These are phyloP conservation scores for Calonectria multiphialidica DNA, from an alignment of 2,329 filamentous ascomycete species.

Conservation along the genomic window DNA sequence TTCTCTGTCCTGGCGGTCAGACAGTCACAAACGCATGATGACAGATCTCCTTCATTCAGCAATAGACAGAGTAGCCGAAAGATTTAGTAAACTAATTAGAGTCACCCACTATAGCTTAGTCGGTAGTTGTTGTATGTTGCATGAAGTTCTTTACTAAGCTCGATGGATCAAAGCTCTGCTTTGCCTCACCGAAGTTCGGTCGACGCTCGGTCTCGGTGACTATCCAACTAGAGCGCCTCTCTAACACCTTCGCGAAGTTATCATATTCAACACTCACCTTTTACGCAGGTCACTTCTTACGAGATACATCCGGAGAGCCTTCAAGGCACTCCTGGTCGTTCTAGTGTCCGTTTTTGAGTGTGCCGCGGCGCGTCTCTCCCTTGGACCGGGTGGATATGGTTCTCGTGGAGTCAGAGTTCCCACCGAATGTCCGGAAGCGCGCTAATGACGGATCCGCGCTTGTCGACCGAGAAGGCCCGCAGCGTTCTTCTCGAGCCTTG, in stretches of 20 bases:
- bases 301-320: neutral
- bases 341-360: conserved; percentile 29
- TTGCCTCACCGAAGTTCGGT: neutral
- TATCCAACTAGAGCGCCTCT: neutral
- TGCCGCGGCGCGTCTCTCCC: conserved; percentile 31
- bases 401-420: conserved; percentile 35
- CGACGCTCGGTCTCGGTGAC: neutral
- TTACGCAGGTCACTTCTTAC: neutral
- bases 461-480: conserved; percentile 14
- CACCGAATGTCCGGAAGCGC: conserved; percentile 30
- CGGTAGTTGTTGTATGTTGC: neutral
- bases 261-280: too few species aligned
- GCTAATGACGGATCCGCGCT: conserved; percentile 42
- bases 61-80: neutral
- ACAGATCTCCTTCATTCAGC: neutral
- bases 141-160: neutral
- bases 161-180: neutral
- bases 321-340: conserved; percentile 1
- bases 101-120: neutral
- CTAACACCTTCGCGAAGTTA: neutral
- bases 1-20: too few species aligned
- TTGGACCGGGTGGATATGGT: conserved; percentile 44
- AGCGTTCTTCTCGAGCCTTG: conserved; percentile 20
- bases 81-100: neutral
- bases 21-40: neutral